Evolutionary conservation across 2,329 filamentous ascomycete genomes (phyloP).

Genomic region (Curvularia hawaiiensis): DNA sequence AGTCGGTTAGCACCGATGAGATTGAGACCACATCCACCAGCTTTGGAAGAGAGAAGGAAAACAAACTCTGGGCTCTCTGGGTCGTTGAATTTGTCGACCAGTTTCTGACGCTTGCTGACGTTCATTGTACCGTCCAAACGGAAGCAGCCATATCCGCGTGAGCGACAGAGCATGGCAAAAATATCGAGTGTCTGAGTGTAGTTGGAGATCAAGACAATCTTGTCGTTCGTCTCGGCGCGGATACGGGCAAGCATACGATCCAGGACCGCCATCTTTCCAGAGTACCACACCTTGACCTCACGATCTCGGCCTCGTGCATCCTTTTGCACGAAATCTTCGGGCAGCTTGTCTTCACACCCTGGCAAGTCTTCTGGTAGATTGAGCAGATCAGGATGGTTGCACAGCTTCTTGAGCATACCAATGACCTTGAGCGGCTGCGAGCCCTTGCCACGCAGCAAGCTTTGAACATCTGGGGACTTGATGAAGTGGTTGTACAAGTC

Average conservation of each 20-base stretch:
- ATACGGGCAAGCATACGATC: conserved; percentile 97
- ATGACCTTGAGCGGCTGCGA: conserved; percentile 97
- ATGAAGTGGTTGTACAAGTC: conserved; percentile 98
- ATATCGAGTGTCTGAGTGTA: conserved; percentile 96
- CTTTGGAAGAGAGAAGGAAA: conserved; percentile 95
- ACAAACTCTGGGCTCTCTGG: conserved; percentile 89
- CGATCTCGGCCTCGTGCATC: conserved; percentile 87
- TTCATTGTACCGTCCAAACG: conserved; percentile 97
- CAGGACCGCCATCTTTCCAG: conserved; percentile 97
- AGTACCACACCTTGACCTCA: conserved; percentile 94
- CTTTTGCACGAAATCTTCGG: conserved; percentile 86
- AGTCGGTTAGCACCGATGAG: conserved; percentile 93
- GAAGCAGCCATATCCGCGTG: conserved; percentile 81
- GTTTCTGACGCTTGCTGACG: conserved; percentile 93
- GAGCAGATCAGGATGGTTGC: conserved; percentile 95
- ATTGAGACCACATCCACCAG: conserved; percentile 94
- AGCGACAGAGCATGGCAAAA: conserved; percentile 88
- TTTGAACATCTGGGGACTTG: conserved; percentile 91
- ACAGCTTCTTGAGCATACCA: conserved; percentile 95
- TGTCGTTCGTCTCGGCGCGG: conserved; percentile 95
- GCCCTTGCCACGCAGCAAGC: conserved; percentile 87
- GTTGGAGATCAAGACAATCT: conserved; percentile 98
- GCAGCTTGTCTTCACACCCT: conserved; percentile 80
- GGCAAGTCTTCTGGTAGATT: conserved; percentile 83
- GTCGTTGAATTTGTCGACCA: conserved; percentile 97